Percentiles rank a stretch among this genome's conserved stretches.
phyloP scores from a whole-genome alignment of 345 rosid genomes.

The Salix caprea region DNA sequence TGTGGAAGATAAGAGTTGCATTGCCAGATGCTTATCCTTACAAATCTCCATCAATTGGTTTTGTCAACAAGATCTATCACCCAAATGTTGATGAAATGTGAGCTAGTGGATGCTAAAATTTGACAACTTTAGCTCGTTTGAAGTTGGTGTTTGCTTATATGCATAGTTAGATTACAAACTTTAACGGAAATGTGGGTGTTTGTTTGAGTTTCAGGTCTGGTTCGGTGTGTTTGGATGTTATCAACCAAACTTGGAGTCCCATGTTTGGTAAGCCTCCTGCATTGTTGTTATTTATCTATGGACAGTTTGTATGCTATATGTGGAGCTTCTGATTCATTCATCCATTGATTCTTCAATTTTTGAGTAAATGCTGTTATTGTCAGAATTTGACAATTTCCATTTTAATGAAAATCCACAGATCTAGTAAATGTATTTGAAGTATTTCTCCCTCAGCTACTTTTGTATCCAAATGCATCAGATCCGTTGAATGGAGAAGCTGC shows the following conservation, averaged over 20 bases:
- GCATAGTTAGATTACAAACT: background rate
- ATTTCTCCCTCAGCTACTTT: constrained; percentile 95
- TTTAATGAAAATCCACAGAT: constrained; percentile 45
- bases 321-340: background rate
- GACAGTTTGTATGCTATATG: background rate
- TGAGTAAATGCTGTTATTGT: background rate
- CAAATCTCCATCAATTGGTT: constrained; percentile 95
- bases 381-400: background rate
- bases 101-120: constrained; percentile 29
- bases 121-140: constrained; percentile 2
- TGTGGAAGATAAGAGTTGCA: constrained; percentile 97
- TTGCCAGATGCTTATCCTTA: constrained; percentile 99
- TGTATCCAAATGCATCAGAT: constrained; percentile 94
- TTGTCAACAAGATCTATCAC: constrained; percentile 90
- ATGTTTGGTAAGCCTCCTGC: constrained; percentile 70
- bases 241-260: constrained; percentile 98
- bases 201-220: constrained; percentile 71
- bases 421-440: constrained; percentile 93
- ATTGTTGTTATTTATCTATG: background rate
- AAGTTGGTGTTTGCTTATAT: background rate
- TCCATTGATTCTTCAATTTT: background rate
- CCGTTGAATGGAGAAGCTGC: constrained; percentile 99
- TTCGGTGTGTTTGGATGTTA: constrained; percentile 93
- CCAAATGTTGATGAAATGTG: constrained; percentile 98
- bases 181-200: constrained; percentile 1